Evolutionary conservation across 176 grass and related monocot species (phyloP).

Genomic region (Leersia perrieri): DNA sequence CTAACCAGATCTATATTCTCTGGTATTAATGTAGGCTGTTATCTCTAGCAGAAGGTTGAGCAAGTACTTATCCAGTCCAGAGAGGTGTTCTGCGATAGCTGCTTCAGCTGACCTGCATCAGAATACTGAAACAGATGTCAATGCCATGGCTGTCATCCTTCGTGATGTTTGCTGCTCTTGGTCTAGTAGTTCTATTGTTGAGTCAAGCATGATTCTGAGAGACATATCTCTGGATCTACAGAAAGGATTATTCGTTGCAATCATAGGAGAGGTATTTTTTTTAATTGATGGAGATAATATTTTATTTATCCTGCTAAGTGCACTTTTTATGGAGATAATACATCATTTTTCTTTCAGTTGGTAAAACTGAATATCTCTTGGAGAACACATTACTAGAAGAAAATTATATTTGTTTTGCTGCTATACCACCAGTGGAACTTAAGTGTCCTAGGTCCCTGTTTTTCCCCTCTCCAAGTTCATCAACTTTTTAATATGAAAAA

Average conservation of each 20-base stretch:
- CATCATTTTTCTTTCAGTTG: not conserved
- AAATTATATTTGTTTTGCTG: conserved; percentile 17
- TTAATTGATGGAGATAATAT: not conserved
- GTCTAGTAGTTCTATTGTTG: conserved; percentile 55
- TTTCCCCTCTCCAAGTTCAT: not conserved
- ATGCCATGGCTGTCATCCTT: conserved; percentile 40
- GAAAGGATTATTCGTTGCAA: conserved; percentile 71
- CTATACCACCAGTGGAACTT: not conserved
- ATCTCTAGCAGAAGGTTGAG: conserved; percentile 81
- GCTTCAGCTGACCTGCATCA: conserved; percentile 19
- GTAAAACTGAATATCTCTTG: conserved; percentile 30
- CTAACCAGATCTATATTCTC: conserved; percentile 15
- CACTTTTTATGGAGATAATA: conserved; percentile 7
- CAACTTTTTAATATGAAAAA: not conserved
- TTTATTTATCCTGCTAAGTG: not conserved
- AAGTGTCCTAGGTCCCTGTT: not conserved
- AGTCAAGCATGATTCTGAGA: conserved; percentile 48
- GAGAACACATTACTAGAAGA: conserved; percentile 11
- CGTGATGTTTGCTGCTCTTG: conserved; percentile 58
- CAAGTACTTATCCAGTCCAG: conserved; percentile 79
- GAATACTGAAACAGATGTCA: conserved; percentile 22
- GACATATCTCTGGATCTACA: conserved; percentile 58
- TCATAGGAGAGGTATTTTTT: conserved; percentile 79
- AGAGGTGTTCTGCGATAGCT: conserved; percentile 31
- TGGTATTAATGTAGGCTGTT: conserved; percentile 57